Evolutionary conservation across 345 rosid species (phyloP), one percentile per base, ranked within the genome.

Genomic region (Theobroma cacao): DNA sequence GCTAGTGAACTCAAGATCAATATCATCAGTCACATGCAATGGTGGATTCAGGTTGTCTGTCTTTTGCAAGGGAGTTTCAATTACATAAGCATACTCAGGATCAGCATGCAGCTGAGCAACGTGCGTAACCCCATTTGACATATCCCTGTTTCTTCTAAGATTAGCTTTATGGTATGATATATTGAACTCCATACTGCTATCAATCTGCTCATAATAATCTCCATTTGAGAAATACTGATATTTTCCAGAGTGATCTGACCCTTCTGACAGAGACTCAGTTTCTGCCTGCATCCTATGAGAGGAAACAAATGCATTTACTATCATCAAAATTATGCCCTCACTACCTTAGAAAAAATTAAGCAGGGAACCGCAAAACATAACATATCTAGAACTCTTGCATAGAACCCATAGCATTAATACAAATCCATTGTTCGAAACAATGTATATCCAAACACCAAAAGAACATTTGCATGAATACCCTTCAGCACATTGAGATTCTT

Each of bases 251-350:
- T 84, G 86, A 74, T 90, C 93, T 0, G 89, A 89, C 33, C 83
- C 95, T 65, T 84, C 96, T 10, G 92, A 87, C 24, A 86, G 71
- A 69, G 84, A 89, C 48, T 87, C 98, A 33, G 88, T 87, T 82
- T 82, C 97, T 33, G 83, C 90, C 1, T 91, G 94, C 13, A 92
- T 91, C 99, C 99, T 96, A 83, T 75, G 53, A 67, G 77, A 61
- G 48, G 66, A 65, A 10, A 74, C 40, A 77, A 77, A 10, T 72
- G 81, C 63, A 75, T 15, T 41, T 26, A 20, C 77, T 41, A 67
- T 20, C 55, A 79, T 76, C 78, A 78, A 77, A 72, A 38, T 72
- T 73, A 30, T 52, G 55, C 26, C 79, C 73, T 77, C 41, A 59
- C 28, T 58, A 56, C 43, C 13, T 11, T 20, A 30, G n/a, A n/a